Evolutionary conservation across 495 filamentous ascomycete species (phyloP).

Genomic region (Hypoxylon rickii): DNA sequence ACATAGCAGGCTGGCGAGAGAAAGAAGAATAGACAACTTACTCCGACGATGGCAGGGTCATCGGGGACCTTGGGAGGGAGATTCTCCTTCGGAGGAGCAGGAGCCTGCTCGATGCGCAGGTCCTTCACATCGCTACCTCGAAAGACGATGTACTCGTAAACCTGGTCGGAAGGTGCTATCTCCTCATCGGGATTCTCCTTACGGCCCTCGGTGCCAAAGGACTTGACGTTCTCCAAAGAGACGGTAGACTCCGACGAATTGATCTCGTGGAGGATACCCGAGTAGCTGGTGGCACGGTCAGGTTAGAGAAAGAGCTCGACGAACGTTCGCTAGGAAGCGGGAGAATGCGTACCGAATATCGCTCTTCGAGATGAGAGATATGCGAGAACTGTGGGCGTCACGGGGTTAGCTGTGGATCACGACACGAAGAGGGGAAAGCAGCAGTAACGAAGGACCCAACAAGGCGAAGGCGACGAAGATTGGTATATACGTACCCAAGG

Average conservation of each 20-base stretch:
- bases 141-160: conserved; percentile 99
- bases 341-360: conserved; percentile 78
- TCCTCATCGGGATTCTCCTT: conserved; percentile 76
- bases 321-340: neutral
- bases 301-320: conserved; percentile 36
- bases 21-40: conserved; percentile 60
- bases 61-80: conserved; percentile 80
- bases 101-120: conserved; percentile 82
- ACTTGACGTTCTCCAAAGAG: conserved; percentile 91
- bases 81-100: conserved; percentile 66
- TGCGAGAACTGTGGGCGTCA: conserved; percentile 61
- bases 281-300: conserved; percentile 65
- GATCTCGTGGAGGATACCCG: conserved; percentile 95
- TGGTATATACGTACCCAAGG: conserved; percentile 53
- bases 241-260: conserved; percentile 96
- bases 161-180: conserved; percentile 74
- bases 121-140: conserved; percentile 99
- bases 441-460: neutral
- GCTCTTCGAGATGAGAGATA: conserved; percentile 93
- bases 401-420: conserved; percentile 31
- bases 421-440: neutral
- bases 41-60: conserved; percentile 95
- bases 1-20: neutral
- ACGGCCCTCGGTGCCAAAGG: conserved; percentile 91
- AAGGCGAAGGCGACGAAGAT: neutral